Percentiles rank a stretch among this genome's conserved stretches.
Conservation (phyloP, 1,139 yeast species). For the Kodamaea arcana region DNA sequence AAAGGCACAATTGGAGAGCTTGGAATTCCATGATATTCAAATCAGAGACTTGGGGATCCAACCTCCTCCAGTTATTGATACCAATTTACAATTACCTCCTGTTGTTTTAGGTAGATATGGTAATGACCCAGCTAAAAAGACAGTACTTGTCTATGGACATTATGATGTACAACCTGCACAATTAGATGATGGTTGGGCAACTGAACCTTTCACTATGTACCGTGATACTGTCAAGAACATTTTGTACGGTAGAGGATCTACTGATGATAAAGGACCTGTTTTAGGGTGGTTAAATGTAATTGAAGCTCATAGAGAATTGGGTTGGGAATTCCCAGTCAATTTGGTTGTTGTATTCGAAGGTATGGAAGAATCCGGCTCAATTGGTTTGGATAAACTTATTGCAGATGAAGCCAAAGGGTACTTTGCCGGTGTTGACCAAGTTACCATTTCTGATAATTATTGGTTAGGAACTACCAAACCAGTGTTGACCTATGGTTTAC, state of each 20-base stretch:
- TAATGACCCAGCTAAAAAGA: conserved; percentile 72
- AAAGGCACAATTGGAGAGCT: conserved; percentile 56
- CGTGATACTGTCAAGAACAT: conserved; percentile 55
- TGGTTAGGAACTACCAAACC: conserved; percentile 98
- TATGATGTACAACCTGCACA: conserved; percentile 98
- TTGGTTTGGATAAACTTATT: conserved; percentile 83
- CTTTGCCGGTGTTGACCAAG: conserved; percentile 87
- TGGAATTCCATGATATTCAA: conserved; percentile 82
- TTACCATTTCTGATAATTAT: conserved; percentile 94
- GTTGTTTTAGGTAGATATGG: conserved; percentile 88
- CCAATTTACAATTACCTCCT: conserved; percentile 79
- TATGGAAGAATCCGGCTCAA: conserved; percentile 97
- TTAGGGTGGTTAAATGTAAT: conserved; percentile 93
- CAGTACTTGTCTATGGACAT: conserved; percentile 90
- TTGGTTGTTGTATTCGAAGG: conserved; percentile 93
- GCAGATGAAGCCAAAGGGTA: conserved; percentile 71
- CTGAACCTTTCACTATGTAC: conserved; percentile 80
- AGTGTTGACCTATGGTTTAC: conserved; percentile 91
- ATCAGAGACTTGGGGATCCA: conserved; percentile 81
- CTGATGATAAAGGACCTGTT: conserved; percentile 98
- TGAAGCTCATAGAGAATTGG: conserved; percentile 83
- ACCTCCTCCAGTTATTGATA: conserved; percentile 74
- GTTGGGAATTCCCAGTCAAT: conserved; percentile 89
- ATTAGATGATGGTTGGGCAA: conserved; percentile 89
- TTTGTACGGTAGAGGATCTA: conserved; percentile 88